Evolutionary conservation across 305 asterid species (phyloP), one percentile per base, ranked within the genome.

Genomic region (Solanum aculeatissimum): DNA sequence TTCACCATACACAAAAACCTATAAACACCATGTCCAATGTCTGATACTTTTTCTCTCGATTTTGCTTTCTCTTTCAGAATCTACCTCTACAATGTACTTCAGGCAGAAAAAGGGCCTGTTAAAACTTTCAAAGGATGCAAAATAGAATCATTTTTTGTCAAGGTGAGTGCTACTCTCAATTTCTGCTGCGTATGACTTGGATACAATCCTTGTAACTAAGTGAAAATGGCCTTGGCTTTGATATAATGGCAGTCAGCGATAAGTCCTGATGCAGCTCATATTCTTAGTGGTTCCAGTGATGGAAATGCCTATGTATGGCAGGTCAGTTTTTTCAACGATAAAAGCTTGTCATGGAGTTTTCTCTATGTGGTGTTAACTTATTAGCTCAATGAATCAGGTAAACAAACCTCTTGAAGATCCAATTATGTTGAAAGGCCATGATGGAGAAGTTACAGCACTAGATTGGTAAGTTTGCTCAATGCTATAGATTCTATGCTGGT

Each of bases 241-340:
- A 58, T 85, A 71, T 53, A 23, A 83, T 86, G 89, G 85, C 94
- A 97, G 98, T 90, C 98, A 9, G 90, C 91, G 66, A 91, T 97
- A 62, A 95, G 98, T 88, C 98, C 98, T 78, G 98, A 97, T 88
- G 98, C 95, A 40, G 92, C 97, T 87, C 98, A 97, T 87, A 86
- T 95, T 75, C 97, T 97, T 82, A 92, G 98, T 82, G 99, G 99
- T 79, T 95, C 99, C 42, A 92, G 98, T 85, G 98, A 97, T 89
- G 98, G 99, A 85, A 91, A 91, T 88, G 99, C 98, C 87, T 94
- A 97, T 88, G 78, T 97, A 85, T 95, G 99, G 98, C 94, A 95
- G 97, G 98, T 94, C 53, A 42, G 72, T 78, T 47, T 86, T 85
- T 72, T 86, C 75, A 81, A 88, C 35, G 47, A 3, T 18, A 45